Conservation (phyloP, 2,329 filamentous ascomycete genomes). For the Paraconiothyrium brasiliense region DNA sequence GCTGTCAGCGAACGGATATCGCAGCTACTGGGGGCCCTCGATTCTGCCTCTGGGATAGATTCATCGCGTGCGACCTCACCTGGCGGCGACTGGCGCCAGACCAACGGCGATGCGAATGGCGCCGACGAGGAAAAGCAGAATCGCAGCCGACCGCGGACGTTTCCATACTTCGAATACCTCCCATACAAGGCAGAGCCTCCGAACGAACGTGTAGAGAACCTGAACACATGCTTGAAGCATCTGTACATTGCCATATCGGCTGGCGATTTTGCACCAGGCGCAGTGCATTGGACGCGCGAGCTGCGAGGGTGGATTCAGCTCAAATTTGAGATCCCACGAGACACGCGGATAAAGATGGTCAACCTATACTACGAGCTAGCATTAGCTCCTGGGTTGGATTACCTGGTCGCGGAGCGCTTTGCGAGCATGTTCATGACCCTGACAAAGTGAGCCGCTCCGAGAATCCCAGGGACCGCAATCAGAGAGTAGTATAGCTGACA, state of each 20-base stretch:
- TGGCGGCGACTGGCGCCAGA: constrained; percentile 67
- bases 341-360: constrained; percentile 82
- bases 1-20: constrained; percentile 53
- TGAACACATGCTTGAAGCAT: constrained; percentile 89
- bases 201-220: constrained; percentile 76
- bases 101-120: constrained; percentile 59
- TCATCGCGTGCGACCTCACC: constrained; percentile 89
- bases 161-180: constrained; percentile 89
- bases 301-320: constrained; percentile 93
- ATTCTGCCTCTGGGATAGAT: constrained; percentile 64
- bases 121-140: constrained; percentile 68
- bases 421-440: constrained; percentile 95
- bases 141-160: constrained; percentile 81
- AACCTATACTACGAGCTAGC: constrained; percentile 94
- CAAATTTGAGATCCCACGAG: constrained; percentile 94
- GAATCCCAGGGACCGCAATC: constrained; percentile 6
- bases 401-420: constrained; percentile 84
- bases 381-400: constrained; percentile 88
- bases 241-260: constrained; percentile 91
- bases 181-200: constrained; percentile 90
- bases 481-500: constrained; percentile 34
- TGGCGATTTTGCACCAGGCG: constrained; percentile 92
- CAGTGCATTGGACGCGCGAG: constrained; percentile 96
- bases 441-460: constrained; percentile 75
- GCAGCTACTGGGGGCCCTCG: constrained; percentile 52